These are phyloP conservation scores for Scutellaria baicalensis DNA, from an alignment of 257 asterid species.

Conservation along the genomic window DNA sequence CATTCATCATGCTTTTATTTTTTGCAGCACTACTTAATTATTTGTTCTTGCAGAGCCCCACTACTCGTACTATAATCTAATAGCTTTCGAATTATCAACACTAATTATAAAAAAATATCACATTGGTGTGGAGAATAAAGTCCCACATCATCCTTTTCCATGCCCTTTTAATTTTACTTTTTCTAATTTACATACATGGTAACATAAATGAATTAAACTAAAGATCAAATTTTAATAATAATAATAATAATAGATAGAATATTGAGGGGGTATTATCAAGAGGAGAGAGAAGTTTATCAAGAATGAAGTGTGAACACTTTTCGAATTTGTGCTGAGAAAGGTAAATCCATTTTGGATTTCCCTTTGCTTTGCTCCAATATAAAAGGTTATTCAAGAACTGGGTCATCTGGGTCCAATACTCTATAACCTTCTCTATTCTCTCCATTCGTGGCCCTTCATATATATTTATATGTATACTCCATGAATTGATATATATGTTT, in stretches of 20 bases:
- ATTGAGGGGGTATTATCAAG: too few species aligned
- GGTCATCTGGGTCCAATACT: slow-evolving; percentile 1
- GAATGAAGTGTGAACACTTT: slow-evolving; percentile 1
- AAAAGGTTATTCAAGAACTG: slow-evolving; percentile 17
- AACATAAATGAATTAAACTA: too few species aligned
- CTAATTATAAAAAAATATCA: background rate
- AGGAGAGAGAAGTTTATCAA: too few species aligned
- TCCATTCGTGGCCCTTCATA: slow-evolving; percentile 1
- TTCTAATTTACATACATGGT: too few species aligned
- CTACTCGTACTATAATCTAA: slow-evolving; percentile 1
- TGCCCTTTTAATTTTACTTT: background rate
- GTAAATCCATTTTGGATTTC: slow-evolving; percentile 11
- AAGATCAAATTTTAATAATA: too few species aligned
- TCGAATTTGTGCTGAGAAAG: slow-evolving; percentile 3
- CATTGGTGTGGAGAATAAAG: background rate
- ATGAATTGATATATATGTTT: background rate
- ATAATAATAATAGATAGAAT: too few species aligned
- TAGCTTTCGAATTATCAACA: background rate
- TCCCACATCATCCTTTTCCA: background rate
- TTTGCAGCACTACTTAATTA: background rate
- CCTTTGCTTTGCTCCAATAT: background rate
- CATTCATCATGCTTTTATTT: slow-evolving; percentile 1
- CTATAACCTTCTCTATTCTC: background rate
- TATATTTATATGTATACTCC: background rate
- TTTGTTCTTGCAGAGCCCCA: background rate